Conservation (phyloP, 1,139 yeast genomes). For the Lodderomyces elongisporus region DNA sequence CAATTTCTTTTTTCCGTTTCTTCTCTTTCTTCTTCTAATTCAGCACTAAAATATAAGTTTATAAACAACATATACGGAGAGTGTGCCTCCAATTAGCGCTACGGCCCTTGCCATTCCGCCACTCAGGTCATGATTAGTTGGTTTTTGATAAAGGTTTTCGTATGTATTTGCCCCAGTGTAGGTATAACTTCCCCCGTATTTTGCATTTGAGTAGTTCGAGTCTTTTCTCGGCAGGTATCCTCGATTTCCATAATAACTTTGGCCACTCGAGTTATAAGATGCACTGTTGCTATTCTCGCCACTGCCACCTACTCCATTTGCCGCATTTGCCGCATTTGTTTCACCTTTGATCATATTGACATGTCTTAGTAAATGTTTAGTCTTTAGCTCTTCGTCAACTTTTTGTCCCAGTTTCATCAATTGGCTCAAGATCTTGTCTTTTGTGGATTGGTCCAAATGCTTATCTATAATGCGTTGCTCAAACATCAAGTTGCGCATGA, state of each 20-base stretch:
- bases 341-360: conserved; percentile 12
- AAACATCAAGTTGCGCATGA: conserved; percentile 55
- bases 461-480: conserved; percentile 51
- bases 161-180: conserved; percentile 11
- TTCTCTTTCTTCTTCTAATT: neutral
- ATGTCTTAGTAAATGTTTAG: conserved; percentile 42
- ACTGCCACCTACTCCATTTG: conserved; percentile 1
- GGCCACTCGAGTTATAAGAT: too few relatives aligned
- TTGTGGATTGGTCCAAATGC: conserved; percentile 27
- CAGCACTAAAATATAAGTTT: conserved; percentile 10
- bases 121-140: conserved; percentile 18
- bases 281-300: neutral
- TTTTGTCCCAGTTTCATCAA: conserved; percentile 30
- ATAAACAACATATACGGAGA: conserved; percentile 25
- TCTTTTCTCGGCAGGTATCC: neutral
- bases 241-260: too few relatives aligned
- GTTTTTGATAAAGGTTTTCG: conserved; percentile 32
- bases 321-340: too few relatives aligned
- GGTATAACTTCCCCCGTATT: conserved; percentile 8
- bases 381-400: conserved; percentile 37
- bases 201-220: conserved; percentile 5
- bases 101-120: conserved; percentile 19
- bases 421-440: conserved; percentile 32
- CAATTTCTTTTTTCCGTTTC: too few relatives aligned
- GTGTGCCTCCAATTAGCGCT: conserved; percentile 29